Evolutionary conservation across 805 yeast species (phyloP).

Genomic region (Grigorovia transvaalensis): DNA sequence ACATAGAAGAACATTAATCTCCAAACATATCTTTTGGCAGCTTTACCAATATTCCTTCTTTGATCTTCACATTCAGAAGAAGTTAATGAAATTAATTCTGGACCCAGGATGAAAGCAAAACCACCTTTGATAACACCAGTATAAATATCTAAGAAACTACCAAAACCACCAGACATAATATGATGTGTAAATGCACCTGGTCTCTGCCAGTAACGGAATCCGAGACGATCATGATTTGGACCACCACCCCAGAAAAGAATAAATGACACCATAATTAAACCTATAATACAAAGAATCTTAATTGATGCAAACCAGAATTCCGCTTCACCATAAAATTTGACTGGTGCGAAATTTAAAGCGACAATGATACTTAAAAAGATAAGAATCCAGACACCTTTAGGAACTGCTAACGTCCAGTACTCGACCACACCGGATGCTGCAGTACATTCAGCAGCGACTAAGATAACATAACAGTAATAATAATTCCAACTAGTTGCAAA

Average conservation of each 20-base stretch:
- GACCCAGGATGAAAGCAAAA: conserved; percentile 52
- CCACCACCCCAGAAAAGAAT: conserved; percentile 43
- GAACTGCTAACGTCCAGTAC: conserved; percentile 43
- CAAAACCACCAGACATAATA: conserved; percentile 42
- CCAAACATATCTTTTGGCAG: conserved; percentile 48
- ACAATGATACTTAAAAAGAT: conserved; percentile 41
- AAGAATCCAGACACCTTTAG: conserved; percentile 52
- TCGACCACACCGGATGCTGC: conserved; percentile 55
- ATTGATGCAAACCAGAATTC: conserved; percentile 34
- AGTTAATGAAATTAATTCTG: conserved; percentile 50
- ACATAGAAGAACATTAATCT: conserved; percentile 54
- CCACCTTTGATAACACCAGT: conserved; percentile 54
- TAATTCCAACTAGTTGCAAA: conserved; percentile 55
- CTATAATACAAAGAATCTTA: conserved; percentile 37
- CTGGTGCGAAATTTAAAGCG: conserved; percentile 41
- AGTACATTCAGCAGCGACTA: conserved; percentile 50
- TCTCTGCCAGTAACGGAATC: conserved; percentile 56
- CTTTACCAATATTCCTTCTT: conserved; percentile 50
- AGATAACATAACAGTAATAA: conserved; percentile 38
- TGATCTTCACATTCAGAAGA: conserved; percentile 53
- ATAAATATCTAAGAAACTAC: conserved; percentile 55
- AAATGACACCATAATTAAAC: conserved; percentile 36
- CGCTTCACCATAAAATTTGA: conserved; percentile 36
- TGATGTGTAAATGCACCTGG: conserved; percentile 51
- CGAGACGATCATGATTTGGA: conserved; percentile 40